phyloP scores from a whole-genome alignment of 1,139 yeast genomes.

The Magnusiomyces sp. region DNA sequence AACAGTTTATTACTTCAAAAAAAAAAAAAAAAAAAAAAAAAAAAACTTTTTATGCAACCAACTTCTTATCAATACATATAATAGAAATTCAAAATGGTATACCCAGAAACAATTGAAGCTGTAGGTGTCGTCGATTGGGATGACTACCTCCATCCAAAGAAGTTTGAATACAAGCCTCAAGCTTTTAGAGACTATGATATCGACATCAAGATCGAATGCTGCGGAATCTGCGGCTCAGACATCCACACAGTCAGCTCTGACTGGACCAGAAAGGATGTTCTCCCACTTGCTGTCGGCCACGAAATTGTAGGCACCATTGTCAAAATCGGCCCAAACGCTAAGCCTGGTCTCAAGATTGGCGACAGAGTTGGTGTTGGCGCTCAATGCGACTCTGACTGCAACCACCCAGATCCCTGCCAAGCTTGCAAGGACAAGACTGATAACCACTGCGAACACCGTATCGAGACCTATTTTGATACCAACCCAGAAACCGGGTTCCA shows the following conservation, averaged over 20 bases:
- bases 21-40: too few relatives aligned
- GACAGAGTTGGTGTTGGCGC: constrained; percentile 61
- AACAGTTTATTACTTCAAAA: too few relatives aligned
- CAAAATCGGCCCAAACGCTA: constrained; percentile 43
- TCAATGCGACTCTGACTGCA: constrained; percentile 39
- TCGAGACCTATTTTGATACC: constrained; percentile 36
- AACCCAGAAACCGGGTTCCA: constrained; percentile 21
- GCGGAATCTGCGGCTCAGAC: constrained; percentile 64
- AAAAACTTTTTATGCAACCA: too few relatives aligned
- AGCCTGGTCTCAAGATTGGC: constrained; percentile 33
- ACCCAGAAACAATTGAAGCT: constrained; percentile 18
- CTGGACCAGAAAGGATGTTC: constrained; percentile 51
- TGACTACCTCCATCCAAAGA: neutral
- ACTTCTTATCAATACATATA: too few relatives aligned
- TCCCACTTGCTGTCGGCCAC: constrained; percentile 39
- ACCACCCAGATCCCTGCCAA: too few relatives aligned
- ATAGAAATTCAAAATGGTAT: too few relatives aligned
- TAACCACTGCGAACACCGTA: constrained; percentile 41
- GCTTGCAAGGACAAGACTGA: constrained; percentile 42
- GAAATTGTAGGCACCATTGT: constrained; percentile 51
- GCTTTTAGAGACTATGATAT: constrained; percentile 26
- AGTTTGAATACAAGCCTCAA: constrained; percentile 1
- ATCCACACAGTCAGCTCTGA: too few relatives aligned
- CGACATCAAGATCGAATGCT: constrained; percentile 39
- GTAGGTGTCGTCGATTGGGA: neutral